These are phyloP conservation scores for Lyophyllum semitale DNA, from an alignment of 768 basidiomycete species.

Conservation along the genomic window DNA sequence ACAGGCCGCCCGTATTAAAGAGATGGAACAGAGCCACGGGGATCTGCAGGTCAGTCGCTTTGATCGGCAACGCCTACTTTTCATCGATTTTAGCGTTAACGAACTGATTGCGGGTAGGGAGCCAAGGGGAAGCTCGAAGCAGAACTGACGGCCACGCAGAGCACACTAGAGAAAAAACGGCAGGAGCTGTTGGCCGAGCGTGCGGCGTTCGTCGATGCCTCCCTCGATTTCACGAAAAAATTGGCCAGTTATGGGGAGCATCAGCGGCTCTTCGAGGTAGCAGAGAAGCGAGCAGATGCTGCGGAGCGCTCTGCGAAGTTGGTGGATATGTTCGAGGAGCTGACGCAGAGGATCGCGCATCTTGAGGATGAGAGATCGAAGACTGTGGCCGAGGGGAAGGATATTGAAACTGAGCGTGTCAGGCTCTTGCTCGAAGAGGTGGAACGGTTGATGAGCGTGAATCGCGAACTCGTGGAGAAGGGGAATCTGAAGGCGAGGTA, in stretches of 20 bases:
- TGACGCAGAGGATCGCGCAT: conserved; percentile 11
- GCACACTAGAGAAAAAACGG: conserved; percentile 36
- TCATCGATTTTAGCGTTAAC: neutral
- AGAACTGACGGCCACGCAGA: conserved; percentile 31
- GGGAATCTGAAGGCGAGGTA: conserved; percentile 41
- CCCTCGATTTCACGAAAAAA: conserved; percentile 28
- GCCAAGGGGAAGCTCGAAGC: conserved; percentile 32
- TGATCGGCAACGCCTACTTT: neutral
- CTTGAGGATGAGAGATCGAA: conserved; percentile 9
- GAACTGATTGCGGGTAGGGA: conserved; percentile 22
- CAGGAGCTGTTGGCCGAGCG: conserved; percentile 22
- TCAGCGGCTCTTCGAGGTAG: conserved; percentile 20
- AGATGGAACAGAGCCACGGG: conserved; percentile 36
- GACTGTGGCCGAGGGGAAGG: conserved; percentile 11
- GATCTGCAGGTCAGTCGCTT: conserved; percentile 18
- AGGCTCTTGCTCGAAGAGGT: conserved; percentile 17
- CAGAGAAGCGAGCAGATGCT: conserved; percentile 26
- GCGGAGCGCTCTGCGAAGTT: conserved; percentile 18
- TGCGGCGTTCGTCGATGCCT: conserved; percentile 10
- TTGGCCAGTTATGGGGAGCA: conserved; percentile 27
- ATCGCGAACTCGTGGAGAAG: conserved; percentile 24
- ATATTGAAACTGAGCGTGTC: conserved; percentile 11
- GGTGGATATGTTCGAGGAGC: conserved; percentile 6
- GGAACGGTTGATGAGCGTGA: conserved; percentile 21
- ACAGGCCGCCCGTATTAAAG: conserved; percentile 40